Percentiles rank a stretch among this genome's conserved stretches.
These are phyloP conservation scores for Escovopsis weberi DNA, from an alignment of 2,329 filamentous ascomycete genomes.

Conservation along the genomic window DNA sequence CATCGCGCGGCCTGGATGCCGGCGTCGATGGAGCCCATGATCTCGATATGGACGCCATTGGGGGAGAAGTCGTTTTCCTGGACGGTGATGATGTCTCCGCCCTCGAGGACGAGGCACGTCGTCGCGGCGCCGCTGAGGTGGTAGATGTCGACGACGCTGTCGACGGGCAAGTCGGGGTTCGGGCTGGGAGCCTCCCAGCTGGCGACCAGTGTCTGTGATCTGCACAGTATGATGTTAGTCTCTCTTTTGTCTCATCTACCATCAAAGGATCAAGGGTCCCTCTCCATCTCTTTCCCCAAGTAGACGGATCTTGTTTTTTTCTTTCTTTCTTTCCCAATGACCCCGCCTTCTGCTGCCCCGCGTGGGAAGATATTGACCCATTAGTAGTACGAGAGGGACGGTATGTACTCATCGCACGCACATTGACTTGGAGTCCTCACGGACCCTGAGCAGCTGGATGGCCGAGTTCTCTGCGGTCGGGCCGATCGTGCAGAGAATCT, in stretches of 20 bases:
- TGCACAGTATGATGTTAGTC: conserved; percentile 2
- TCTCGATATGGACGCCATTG: conserved; percentile 73
- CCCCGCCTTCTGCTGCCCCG: not conserved
- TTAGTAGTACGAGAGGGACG: not conserved
- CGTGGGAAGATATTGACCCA: not conserved
- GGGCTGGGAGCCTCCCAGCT: conserved; percentile 84
- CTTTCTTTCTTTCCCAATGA: too few species aligned
- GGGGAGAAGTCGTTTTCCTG: conserved; percentile 39
- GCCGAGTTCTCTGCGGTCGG: conserved; percentile 54
- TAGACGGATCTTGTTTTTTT: not conserved
- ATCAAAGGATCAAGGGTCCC: not conserved
- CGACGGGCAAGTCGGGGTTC: conserved; percentile 57
- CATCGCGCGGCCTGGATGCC: conserved; percentile 81
- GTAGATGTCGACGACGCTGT: conserved; percentile 66
- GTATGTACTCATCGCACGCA: conserved; percentile 16
- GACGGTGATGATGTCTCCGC: conserved; percentile 81
- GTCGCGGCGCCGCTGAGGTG: conserved; percentile 70
- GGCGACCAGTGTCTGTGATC: conserved; percentile 38
- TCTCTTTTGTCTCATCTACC: conserved; percentile 2
- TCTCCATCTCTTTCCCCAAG: not conserved
- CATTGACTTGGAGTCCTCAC: conserved; percentile 27
- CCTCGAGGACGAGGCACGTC: conserved; percentile 71
- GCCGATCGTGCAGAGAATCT: conserved; percentile 71
- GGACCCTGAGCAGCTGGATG: conserved; percentile 54
- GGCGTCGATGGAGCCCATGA: conserved; percentile 84